phyloP scores from a whole-genome alignment of 179 eudicot species.

The Drosera spatulata region DNA sequence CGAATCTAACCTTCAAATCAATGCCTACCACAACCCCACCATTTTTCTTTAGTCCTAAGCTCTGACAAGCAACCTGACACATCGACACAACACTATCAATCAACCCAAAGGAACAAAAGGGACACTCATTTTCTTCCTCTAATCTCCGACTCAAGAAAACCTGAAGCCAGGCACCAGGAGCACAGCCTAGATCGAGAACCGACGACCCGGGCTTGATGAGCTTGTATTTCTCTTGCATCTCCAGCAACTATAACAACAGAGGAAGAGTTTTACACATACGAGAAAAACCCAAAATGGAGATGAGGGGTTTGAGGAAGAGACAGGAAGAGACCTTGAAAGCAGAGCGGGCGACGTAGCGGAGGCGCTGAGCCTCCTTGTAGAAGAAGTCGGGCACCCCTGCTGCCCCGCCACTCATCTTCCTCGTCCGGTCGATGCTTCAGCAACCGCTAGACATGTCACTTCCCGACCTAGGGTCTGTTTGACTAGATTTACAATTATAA shows the following conservation, averaged over 20 bases:
- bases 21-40: slow-evolving; percentile 87
- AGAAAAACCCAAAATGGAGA: not conserved
- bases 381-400: slow-evolving; percentile 78
- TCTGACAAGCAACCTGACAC: slow-evolving; percentile 83
- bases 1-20: slow-evolving; percentile 56
- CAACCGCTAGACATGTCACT: too few species aligned
- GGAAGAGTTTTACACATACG: not conserved
- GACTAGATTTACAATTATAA: too few species aligned
- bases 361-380: slow-evolving; percentile 96
- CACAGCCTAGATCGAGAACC: slow-evolving; percentile 95
- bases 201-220: slow-evolving; percentile 73
- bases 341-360: slow-evolving; percentile 92
- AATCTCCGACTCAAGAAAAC: slow-evolving; percentile 14
- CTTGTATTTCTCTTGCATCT: slow-evolving; percentile 79
- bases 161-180: slow-evolving; percentile 99
- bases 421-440: not conserved
- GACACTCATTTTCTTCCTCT: too few species aligned
- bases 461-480: too few species aligned
- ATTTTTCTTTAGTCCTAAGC: slow-evolving; percentile 66
- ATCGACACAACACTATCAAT: not conserved
- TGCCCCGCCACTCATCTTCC: slow-evolving; percentile 21
- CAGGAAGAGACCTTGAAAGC: slow-evolving; percentile 70
- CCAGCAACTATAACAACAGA: slow-evolving; percentile 45
- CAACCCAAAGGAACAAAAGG: too few species aligned
- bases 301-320: not conserved